Percentiles rank a stretch among this genome's conserved stretches.
Conservation (phyloP, 2,329 filamentous ascomycete species). For the Trichoderma arundinaceum region DNA sequence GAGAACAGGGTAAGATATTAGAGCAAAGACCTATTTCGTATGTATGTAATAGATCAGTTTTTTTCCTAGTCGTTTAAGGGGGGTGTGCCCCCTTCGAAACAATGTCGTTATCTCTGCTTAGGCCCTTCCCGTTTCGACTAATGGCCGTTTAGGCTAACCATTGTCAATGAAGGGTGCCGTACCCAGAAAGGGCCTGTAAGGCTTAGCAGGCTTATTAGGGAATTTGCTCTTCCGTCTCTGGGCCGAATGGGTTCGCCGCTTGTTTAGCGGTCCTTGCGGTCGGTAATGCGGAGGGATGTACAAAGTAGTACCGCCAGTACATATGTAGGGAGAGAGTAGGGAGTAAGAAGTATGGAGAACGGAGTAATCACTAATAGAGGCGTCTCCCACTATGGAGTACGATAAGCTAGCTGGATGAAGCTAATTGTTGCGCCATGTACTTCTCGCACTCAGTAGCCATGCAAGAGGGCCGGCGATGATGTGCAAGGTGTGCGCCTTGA, state of each 20-base stretch:
- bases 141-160: conserved; percentile 3
- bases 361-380: conserved; percentile 12
- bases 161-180: not conserved
- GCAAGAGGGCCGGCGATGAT: not conserved
- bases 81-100: not conserved
- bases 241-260: conserved; percentile 1
- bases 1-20: not conserved
- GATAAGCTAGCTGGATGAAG: conserved; percentile 1
- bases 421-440: not conserved
- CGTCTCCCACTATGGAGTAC: not conserved
- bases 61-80: not conserved
- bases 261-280: conserved; percentile 23
- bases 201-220: conserved; percentile 16
- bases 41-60: not conserved
- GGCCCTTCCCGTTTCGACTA: conserved; percentile 16
- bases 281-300: conserved; percentile 24
- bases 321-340: not conserved
- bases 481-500: not conserved
- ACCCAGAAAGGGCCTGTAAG: conserved; percentile 11
- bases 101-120: conserved; percentile 5
- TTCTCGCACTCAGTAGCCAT: not conserved
- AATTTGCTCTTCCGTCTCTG: not conserved
- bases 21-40: conserved; percentile 1
- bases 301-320: not conserved
- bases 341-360: conserved; percentile 8